Evolutionary conservation across 2,329 filamentous ascomycete genomes (phyloP), one percentile per base, ranked within the genome.

Genomic region (Fonsecaea erecta): DNA sequence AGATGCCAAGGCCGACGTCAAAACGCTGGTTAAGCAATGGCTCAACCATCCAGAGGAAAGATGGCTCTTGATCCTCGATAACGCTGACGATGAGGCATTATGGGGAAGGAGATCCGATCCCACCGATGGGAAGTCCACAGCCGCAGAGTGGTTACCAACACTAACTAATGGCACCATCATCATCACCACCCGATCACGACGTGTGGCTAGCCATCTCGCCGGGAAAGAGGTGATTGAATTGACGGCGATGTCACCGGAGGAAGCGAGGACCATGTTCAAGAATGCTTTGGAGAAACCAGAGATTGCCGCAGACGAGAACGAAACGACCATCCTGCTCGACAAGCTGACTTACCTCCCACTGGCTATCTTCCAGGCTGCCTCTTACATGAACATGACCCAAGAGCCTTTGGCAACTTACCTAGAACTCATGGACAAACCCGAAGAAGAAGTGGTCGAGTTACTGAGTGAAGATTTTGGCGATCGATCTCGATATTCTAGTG

Each of bases 401-500:
- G 63, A 65, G 1, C 5, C 11, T 6, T 32, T 72, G 0, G n/a
- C 58, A 1, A 58, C 40, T 2, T 73, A 73, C 52, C 11, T 71
- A 11, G 11, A 28, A n/a, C 66, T 73, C 2, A 68, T 75, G 8
- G 63, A 70, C 32, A 55, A 69, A 11, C 62, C 69, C 40, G 73
- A 74, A 54, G 62, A 71, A 34, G 71, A 74, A 30, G 53, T 68
- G 3, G 66, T 76, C 9, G 70, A 75, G 4, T 65, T 78, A n/a
- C 66, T 78, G 7, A 76, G 69, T 54, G 57, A 71, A 67, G 71
- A 73, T 16, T 78, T 78, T 54, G 67, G 73, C 37, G 77, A 79
- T 65, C 28, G 65, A 30, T 65, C 65, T 14, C 70, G 74, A 35
- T 75, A 78, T 62, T 52, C 48, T 5, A 69, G 73, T 7, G 68